Percentiles rank a stretch among this genome's conserved stretches.
Conservation (phyloP, 768 basidiomycete genomes). For the Suillus subluteus region DNA sequence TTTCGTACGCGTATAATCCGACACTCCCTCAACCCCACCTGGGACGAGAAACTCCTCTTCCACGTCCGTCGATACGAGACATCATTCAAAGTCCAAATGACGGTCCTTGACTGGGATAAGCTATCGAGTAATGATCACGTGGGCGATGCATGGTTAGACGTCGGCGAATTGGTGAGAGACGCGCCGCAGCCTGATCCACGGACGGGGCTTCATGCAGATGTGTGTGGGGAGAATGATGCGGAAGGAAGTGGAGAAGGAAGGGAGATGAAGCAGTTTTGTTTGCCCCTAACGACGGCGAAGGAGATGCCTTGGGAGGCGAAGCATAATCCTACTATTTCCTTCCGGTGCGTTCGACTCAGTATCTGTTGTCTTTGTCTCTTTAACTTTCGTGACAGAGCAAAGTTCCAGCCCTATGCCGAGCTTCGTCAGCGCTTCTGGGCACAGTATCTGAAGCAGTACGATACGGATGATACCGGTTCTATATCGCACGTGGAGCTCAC, state of each 20-base stretch:
- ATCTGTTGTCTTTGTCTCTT: not conserved
- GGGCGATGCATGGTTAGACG: conserved; percentile 74
- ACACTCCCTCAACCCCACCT: conserved; percentile 82
- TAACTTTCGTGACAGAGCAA: conserved; percentile 57
- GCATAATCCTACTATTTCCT: conserved; percentile 66
- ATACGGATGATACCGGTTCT: conserved; percentile 75
- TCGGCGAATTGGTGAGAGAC: conserved; percentile 67
- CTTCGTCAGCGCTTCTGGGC: conserved; percentile 91
- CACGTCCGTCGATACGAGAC: conserved; percentile 90
- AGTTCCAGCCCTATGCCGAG: conserved; percentile 93
- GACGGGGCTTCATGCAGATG: conserved; percentile 48
- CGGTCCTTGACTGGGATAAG: conserved; percentile 97
- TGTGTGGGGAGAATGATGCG: conserved; percentile 29
- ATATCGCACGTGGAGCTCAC: conserved; percentile 87
- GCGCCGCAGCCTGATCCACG: conserved; percentile 67
- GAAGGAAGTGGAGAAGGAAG: conserved; percentile 44
- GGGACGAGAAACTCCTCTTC: conserved; percentile 96
- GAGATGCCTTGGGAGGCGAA: conserved; percentile 73
- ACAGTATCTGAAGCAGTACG: conserved; percentile 88
- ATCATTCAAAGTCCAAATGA: conserved; percentile 74
- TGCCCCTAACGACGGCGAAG: conserved; percentile 64
- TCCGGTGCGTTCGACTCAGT: conserved; percentile 52
- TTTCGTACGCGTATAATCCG: conserved; percentile 91
- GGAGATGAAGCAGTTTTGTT: conserved; percentile 71
- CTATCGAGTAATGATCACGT: conserved; percentile 86